Evolutionary conservation across 116 monocot species (phyloP).

Genomic region (Zostera marina): DNA sequence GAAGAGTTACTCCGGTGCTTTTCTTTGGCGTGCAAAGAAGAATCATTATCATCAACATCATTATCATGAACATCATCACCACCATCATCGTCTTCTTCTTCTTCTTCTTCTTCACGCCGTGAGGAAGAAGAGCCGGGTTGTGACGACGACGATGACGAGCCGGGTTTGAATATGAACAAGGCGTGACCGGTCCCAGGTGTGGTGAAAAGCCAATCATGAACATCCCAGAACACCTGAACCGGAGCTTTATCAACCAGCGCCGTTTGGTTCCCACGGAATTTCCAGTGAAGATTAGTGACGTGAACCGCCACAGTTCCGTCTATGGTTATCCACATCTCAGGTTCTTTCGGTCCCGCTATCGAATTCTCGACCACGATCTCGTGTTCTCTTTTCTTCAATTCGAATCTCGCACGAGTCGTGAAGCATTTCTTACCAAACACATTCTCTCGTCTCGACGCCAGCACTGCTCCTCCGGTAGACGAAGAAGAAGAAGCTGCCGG

Average conservation of each 20-base stretch:
- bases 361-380: slow-evolving; percentile 71
- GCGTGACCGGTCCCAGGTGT: slow-evolving; percentile 31
- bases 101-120: not conserved
- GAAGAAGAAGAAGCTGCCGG: no score
- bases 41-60: no score
- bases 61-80: no score
- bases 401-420: slow-evolving; percentile 30
- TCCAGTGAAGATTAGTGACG: slow-evolving; percentile 75
- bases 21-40: no score
- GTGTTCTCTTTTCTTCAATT: slow-evolving; percentile 34
- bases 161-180: slow-evolving; percentile 63
- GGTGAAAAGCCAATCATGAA: slow-evolving; percentile 71
- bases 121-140: no score
- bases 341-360: slow-evolving; percentile 24
- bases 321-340: slow-evolving; percentile 84
- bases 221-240: slow-evolving; percentile 91
- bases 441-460: slow-evolving; percentile 45
- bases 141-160: slow-evolving; percentile 1
- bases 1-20: not conserved
- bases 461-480: no score
- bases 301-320: slow-evolving; percentile 55
- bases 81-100: not conserved
- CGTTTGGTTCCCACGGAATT: slow-evolving; percentile 76
- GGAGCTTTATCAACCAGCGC: slow-evolving; percentile 45
- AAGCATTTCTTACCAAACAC: slow-evolving; percentile 41